These are phyloP conservation scores for Kazachstania psychrophila DNA, from an alignment of 805 yeast genomes.

Conservation along the genomic window DNA sequence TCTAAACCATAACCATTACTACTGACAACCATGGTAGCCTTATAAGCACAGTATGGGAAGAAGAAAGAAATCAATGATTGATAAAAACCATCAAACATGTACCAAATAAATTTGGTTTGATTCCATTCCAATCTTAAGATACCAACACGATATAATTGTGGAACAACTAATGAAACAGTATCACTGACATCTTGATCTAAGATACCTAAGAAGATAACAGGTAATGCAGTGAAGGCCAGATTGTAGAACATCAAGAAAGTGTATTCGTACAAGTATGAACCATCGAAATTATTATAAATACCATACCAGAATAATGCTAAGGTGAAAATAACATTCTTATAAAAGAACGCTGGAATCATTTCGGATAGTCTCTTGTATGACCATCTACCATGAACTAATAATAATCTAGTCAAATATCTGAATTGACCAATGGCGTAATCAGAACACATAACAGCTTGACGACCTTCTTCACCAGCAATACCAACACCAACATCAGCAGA, in stretches of 20 bases:
- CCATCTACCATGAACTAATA: conserved; percentile 81
- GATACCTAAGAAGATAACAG: conserved; percentile 68
- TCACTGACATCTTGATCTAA: conserved; percentile 75
- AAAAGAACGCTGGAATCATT: conserved; percentile 76
- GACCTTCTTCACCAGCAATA: conserved; percentile 86
- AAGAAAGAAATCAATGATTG: conserved; percentile 66
- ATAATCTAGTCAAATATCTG: conserved; percentile 54
- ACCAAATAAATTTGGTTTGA: conserved; percentile 55
- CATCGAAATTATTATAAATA: conserved; percentile 64
- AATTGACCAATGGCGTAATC: conserved; percentile 83
- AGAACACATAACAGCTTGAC: conserved; percentile 82
- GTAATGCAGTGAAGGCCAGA: conserved; percentile 74
- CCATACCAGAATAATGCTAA: conserved; percentile 76
- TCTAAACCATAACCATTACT: conserved; percentile 51
- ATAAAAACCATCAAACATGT: conserved; percentile 69
- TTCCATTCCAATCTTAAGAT: conserved; percentile 66
- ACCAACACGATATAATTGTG: conserved; percentile 67
- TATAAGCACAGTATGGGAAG: conserved; percentile 55
- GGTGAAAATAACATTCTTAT: conserved; percentile 68
- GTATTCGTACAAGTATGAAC: conserved; percentile 68
- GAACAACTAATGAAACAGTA: conserved; percentile 58
- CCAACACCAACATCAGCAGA: conserved; percentile 84
- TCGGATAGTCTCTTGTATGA: conserved; percentile 72
- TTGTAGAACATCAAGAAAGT: conserved; percentile 74
- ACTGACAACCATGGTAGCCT: conserved; percentile 36